A percentile compares a stretch with the other conserved stretches of the same genome.
These are phyloP conservation scores for Aureobasidium leucospermi DNA, from an alignment of 2,329 filamentous ascomycete genomes.

Conservation along the genomic window DNA sequence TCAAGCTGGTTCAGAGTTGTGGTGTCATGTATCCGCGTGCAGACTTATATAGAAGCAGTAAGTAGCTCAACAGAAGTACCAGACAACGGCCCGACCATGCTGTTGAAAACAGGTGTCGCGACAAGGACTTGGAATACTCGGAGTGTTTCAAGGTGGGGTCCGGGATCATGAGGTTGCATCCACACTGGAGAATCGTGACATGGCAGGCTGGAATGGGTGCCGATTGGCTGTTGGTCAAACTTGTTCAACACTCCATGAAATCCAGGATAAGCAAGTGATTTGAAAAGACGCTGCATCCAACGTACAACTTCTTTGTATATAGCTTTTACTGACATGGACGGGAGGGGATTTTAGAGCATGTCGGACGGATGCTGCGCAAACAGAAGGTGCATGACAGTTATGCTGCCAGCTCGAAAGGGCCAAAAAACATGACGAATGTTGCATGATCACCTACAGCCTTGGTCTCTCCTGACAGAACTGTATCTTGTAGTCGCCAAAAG, in stretches of 20 bases:
- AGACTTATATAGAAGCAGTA: not conserved
- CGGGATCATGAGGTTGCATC: slow-evolving; percentile 13
- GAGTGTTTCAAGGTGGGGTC: slow-evolving; percentile 12
- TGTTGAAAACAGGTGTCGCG: slow-evolving; percentile 10
- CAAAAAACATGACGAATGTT: slow-evolving; percentile 7
- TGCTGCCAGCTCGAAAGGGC: slow-evolving; percentile 8
- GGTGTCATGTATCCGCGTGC: not conserved
- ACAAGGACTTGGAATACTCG: not conserved
- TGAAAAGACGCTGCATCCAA: slow-evolving; percentile 6
- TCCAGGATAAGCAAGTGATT: slow-evolving; percentile 7
- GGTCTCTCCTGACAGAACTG: not conserved
- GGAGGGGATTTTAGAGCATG: not conserved
- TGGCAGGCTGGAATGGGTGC: not conserved
- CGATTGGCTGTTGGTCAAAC: slow-evolving; percentile 5
- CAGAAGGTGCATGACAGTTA: slow-evolving; percentile 9
- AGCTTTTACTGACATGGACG: slow-evolving; percentile 5
- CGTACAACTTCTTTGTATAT: slow-evolving; percentile 1
- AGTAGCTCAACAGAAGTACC: slow-evolving; percentile 10
- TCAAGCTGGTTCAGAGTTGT: not conserved
- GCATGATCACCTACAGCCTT: slow-evolving; percentile 1
- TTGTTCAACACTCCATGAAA: slow-evolving; percentile 13
- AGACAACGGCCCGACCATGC: not conserved
- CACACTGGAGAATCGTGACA: not conserved
- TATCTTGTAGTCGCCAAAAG: not conserved
- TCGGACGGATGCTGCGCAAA: slow-evolving; percentile 9